phyloP scores from a whole-genome alignment of 805 yeast genomes.

The Yamadazyma tumulicola region DNA sequence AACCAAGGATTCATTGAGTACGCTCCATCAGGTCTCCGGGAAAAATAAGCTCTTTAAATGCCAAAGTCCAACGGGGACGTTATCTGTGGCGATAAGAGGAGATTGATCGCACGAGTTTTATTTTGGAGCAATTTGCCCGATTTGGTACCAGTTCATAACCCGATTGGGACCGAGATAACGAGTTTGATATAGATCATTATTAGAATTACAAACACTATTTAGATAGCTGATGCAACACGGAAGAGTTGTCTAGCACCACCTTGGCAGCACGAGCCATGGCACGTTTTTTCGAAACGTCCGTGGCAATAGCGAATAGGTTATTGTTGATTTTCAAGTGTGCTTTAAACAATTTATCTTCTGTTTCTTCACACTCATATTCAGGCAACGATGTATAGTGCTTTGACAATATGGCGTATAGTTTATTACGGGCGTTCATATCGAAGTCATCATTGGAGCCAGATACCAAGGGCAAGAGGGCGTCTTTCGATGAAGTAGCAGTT shows the following conservation, averaged over 20 bases:
- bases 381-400: slow-evolving; percentile 33
- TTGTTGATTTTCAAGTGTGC: slow-evolving; percentile 31
- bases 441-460: slow-evolving; percentile 22
- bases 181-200: too few relatives aligned
- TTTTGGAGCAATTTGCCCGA: too few relatives aligned
- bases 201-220: too few relatives aligned
- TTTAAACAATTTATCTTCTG: slow-evolving; percentile 19
- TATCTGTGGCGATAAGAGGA: too few relatives aligned
- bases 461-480: slow-evolving; percentile 21
- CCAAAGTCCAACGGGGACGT: too few relatives aligned
- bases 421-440: slow-evolving; percentile 36
- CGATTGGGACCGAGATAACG: too few relatives aligned
- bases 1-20: too few relatives aligned
- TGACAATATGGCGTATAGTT: slow-evolving; percentile 36
- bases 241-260: slow-evolving; percentile 24
- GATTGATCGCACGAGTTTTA: too few relatives aligned
- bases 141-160: too few relatives aligned
- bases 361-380: slow-evolving; percentile 25
- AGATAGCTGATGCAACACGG: slow-evolving; percentile 1
- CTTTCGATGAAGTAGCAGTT: background rate
- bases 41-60: too few relatives aligned
- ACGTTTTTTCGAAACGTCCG: slow-evolving; percentile 34
- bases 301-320: slow-evolving; percentile 26
- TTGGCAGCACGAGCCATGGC: slow-evolving; percentile 41
- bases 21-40: too few relatives aligned